Evolutionary conservation across 129 eudicot species (phyloP), one percentile per base, ranked within the genome.

Genomic region (Scalesia atractyloides): DNA sequence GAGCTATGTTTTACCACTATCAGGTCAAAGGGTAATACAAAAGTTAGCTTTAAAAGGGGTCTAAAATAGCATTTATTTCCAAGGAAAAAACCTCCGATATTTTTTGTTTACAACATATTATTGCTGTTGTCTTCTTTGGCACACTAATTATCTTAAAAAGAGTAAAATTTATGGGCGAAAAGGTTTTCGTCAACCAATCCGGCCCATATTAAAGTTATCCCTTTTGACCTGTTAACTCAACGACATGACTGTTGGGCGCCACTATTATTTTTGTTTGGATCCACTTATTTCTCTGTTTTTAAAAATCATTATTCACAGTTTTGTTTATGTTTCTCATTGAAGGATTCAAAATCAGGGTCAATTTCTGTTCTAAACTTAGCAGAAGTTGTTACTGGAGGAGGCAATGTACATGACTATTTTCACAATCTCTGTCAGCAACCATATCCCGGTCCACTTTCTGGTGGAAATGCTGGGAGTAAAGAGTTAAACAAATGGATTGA

Each of bases 281-380:
- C 58, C 58, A 70, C 5, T 12, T 77, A 46, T 39, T 62, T 70
- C 18, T n/a, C 52, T 64, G 37, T 51, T 22, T 36, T 51, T 64
- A 22, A 8, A 6, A 14, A 36, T 76, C 58, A 19, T 52, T 10
- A 36, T 63, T 48, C 11, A 56, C 56, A 19, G 11, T 62, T 39
- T 51, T 14, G 34, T 41, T 18, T 52, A 64, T 65, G 33, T 41
- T 7, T 77, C 52, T 50, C 70, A 44, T 72, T 82, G 81, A 84
- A 94, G 99, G 87, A 74, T 77, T 59, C 85, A 67, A 70, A 69
- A 59, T 88, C 83, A 36, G 79, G 87, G 82, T 82, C 91, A 57
- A 44, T 94, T 60, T 88, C 91, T 37, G 85, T 94, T 77, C 86
- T 76, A 37, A 90, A 86, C 89, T 63, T 94, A 61, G 74, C 83